Conservation (phyloP, 2,329 filamentous ascomycete species). For the Cladophialophora bantiana region DNA sequence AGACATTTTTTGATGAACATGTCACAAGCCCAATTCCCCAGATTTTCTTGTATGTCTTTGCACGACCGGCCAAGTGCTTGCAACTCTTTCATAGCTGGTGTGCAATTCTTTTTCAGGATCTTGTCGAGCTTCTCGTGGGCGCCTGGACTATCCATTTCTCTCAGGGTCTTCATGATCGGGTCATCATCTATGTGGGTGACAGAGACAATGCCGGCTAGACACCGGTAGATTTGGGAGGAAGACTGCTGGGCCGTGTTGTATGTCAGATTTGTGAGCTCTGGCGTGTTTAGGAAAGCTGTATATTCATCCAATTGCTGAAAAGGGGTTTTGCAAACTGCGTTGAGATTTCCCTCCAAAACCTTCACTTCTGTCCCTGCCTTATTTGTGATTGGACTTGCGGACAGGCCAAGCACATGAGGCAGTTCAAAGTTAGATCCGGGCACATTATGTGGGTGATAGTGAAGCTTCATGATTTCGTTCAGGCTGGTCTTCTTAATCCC, state of each 20-base stretch:
- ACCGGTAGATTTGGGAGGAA: slow-evolving; percentile 48
- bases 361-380: slow-evolving; percentile 42
- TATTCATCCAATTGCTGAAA: slow-evolving; percentile 73
- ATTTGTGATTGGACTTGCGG: slow-evolving; percentile 76
- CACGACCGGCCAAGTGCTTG: slow-evolving; percentile 61
- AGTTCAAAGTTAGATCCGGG: slow-evolving; percentile 45
- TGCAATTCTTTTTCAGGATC: slow-evolving; percentile 44
- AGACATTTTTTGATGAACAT: slow-evolving; percentile 66
- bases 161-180: slow-evolving; percentile 63
- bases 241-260: slow-evolving; percentile 37
- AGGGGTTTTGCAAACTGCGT: slow-evolving; percentile 73
- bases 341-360: slow-evolving; percentile 71
- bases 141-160: slow-evolving; percentile 47
- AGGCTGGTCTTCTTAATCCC: slow-evolving; percentile 70
- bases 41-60: slow-evolving; percentile 59
- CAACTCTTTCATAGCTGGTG: slow-evolving; percentile 58
- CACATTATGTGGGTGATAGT: slow-evolving; percentile 65
- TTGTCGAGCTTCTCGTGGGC: slow-evolving; percentile 41
- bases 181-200: slow-evolving; percentile 66
- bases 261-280: slow-evolving; percentile 57
- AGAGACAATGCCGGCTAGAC: slow-evolving; percentile 52
- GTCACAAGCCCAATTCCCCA: slow-evolving; percentile 74
- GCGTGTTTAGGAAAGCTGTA: slow-evolving; percentile 71
- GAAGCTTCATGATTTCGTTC: slow-evolving; percentile 73
- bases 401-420: slow-evolving; percentile 78